A percentile compares a stretch with the other conserved stretches of the same genome.
phyloP scores from a whole-genome alignment of 768 basidiomycete species.

The Podaxis carcinomalis region DNA sequence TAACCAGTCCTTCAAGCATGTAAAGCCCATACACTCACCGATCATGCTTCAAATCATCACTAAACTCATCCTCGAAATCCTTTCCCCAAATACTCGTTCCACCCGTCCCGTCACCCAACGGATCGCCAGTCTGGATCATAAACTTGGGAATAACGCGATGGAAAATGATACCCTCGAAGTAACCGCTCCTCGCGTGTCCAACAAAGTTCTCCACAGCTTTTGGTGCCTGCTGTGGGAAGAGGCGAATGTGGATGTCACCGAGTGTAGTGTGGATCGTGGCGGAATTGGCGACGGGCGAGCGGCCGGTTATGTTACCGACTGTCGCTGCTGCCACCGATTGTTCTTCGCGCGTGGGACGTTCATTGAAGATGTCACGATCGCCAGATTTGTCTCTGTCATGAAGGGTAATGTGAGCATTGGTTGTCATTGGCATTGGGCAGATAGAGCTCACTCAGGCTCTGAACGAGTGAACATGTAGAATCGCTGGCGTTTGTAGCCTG shows the following conservation, averaged over 20 bases:
- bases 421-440: neutral
- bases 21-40: conserved; percentile 42
- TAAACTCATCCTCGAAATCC: conserved; percentile 93
- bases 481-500: conserved; percentile 87
- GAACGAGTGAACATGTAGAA: conserved; percentile 94
- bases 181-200: conserved; percentile 83
- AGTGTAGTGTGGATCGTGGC: conserved; percentile 94
- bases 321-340: conserved; percentile 77
- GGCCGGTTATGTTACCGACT: conserved; percentile 43
- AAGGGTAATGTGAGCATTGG: conserved; percentile 1
- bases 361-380: conserved; percentile 98
- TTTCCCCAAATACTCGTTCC: conserved; percentile 87
- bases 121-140: conserved; percentile 97
- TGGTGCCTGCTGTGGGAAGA: conserved; percentile 91
- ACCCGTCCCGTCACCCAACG: conserved; percentile 91
- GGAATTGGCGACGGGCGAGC: conserved; percentile 68
- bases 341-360: conserved; percentile 94
- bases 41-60: conserved; percentile 86
- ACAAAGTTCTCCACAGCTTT: conserved; percentile 98
- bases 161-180: conserved; percentile 91
- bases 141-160: conserved; percentile 98
- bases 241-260: conserved; percentile 86
- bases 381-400: conserved; percentile 65
- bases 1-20: neutral
- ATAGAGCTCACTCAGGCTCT: conserved; percentile 75